A percentile compares a stretch with the other conserved stretches of the same genome.
Conservation (phyloP, 176 grass and related monocot genomes). For the Ampelocalamus luodianensis region DNA sequence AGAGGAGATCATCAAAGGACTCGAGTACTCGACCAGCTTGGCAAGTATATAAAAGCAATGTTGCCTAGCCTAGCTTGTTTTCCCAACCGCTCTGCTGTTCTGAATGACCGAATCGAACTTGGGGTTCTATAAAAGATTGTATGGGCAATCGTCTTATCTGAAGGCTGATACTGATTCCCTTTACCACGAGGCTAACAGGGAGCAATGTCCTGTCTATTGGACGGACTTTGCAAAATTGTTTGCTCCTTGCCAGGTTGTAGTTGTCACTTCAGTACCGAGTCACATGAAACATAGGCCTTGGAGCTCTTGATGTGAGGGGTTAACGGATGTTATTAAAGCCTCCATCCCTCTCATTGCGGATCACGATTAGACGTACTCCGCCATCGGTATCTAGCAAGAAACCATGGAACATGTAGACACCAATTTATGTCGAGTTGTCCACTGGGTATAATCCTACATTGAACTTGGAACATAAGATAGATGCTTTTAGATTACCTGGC, state of each 20-base stretch:
- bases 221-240: background rate
- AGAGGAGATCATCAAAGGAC: background rate
- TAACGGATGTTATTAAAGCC: background rate
- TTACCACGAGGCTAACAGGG: background rate
- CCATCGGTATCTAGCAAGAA: background rate
- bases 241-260: background rate
- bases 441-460: background rate
- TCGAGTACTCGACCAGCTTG: background rate
- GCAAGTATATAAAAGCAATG: background rate
- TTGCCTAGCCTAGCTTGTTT: background rate
- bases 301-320: background rate
- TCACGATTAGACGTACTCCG: background rate
- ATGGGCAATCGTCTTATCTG: background rate
- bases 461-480: constrained; percentile 14
- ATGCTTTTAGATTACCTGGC: background rate
- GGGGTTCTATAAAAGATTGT: background rate
- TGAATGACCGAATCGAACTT: background rate
- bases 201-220: background rate
- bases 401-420: background rate
- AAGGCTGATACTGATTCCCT: background rate
- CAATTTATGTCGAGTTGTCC: background rate
- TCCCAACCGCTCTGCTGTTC: background rate
- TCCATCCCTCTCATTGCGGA: background rate
- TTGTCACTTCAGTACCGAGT: background rate
- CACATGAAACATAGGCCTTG: background rate